Base-by-base conservation (phyloP, 345 rosid genomes). In the Eucalyptus camaldulensis region DNA sequence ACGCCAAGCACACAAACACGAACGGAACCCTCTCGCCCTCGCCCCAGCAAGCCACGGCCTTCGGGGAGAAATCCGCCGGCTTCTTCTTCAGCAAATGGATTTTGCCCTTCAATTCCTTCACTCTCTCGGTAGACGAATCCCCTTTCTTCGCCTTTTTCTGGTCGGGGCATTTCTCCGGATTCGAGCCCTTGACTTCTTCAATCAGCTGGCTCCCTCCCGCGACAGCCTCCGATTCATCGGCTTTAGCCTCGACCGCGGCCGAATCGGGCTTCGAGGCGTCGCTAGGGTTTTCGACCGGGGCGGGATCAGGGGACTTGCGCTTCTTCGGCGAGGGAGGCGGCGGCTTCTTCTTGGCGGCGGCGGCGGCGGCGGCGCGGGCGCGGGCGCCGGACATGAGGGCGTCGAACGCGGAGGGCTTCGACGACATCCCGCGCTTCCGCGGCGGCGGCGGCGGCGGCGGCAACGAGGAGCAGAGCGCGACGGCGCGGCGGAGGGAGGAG, bases 341-440 rank as follows among this genome's bases (percentile, higher is more conserved):
- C 50, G 94, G 62, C 51, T 91, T 93, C 86, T 95, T 94, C 92
- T 92, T 92, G 87, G 95, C 96, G 80, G 95, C 88, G 86, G 95
- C 86, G 85, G 90, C 43, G 43, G 43, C 87, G 24, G 62, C 94
- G 72, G 97, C 94, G 24, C 98, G 98, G 27, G 97, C 94, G 17
- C 98, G 99, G 27, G 98, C 97, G 15, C 86, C 90, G 88, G 99
- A 93, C 99, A 97, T 98, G 87, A 98, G 97, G 72, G 94, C 93
- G 83, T 96, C 99, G 92, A 98, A 97, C 80, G 97, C 99, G 15
- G 96, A 95, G 51, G 95, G 99, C 40, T 94, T 95, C 40, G 95
- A 92, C 24, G 95, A 91, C 95, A 94, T 94, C 25, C 67, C 88
- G 86, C 50, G 81, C 29, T 51, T 37, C 19, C 72, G 92, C 90